These are phyloP conservation scores for Cyanidiococcus yangmingshanensis DNA, from an alignment of 23 red algal species.

Conservation along the genomic window DNA sequence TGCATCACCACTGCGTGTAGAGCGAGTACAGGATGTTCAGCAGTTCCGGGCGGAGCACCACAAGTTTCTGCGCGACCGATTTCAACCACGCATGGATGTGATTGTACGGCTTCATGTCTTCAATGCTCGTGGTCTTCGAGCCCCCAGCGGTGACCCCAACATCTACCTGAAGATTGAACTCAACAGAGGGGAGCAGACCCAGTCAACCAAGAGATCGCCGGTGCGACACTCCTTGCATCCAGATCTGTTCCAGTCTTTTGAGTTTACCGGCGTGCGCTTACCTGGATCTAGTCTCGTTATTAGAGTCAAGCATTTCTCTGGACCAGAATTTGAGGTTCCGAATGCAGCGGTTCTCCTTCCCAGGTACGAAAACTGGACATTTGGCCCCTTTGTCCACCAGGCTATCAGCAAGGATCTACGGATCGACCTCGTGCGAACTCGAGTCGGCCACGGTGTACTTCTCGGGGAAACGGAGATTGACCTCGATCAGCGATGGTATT, in stretches of 20 bases:
- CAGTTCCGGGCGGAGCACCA: background rate
- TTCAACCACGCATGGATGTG: background rate
- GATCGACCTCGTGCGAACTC: background rate
- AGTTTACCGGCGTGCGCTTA: background rate
- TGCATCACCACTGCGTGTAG: background rate
- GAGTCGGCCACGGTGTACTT: background rate
- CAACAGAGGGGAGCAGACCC: constrained; percentile 1
- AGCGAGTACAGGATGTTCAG: background rate
- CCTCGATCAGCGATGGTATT: constrained; percentile 15
- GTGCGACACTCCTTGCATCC: constrained; percentile 1
- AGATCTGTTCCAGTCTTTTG: constrained; percentile 1
- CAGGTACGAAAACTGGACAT: background rate
- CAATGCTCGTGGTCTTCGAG: background rate
- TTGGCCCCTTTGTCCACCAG: background rate
- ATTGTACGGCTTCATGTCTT: background rate
- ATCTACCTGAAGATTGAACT: constrained; percentile 17
- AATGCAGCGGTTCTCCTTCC: background rate
- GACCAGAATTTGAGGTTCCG: constrained; percentile 10
- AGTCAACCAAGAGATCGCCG: background rate
- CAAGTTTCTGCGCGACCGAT: background rate
- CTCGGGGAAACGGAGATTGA: constrained; percentile 9
- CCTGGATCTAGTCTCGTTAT: background rate
- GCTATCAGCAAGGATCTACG: background rate
- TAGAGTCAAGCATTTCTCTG: background rate
- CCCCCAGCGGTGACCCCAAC: constrained; percentile 8